phyloP scores from a whole-genome alignment of 495 filamentous ascomycete species.

The Xylaria palmicola region DNA sequence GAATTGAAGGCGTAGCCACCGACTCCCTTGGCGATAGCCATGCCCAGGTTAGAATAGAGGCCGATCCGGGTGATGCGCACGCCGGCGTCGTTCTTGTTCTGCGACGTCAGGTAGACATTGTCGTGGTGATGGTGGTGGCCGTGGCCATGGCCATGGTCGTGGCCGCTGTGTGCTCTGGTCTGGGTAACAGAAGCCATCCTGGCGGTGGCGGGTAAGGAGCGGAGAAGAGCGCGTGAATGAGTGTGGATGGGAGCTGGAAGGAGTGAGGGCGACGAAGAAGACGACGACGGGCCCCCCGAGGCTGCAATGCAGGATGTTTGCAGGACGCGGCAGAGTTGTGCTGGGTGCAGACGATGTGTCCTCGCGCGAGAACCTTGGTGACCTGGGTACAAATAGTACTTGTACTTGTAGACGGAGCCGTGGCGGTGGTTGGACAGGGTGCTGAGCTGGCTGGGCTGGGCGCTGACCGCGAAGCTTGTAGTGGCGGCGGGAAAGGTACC shows the following conservation, averaged over 20 bases:
- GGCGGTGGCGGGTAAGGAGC: conserved; percentile 21
- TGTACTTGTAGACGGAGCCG: no score
- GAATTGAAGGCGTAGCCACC: conserved; percentile 94
- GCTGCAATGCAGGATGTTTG: conserved; percentile 27
- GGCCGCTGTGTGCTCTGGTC: conserved; percentile 44
- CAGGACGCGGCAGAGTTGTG: conserved; percentile 28
- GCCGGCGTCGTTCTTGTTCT: conserved; percentile 87
- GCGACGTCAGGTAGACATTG: conserved; percentile 84
- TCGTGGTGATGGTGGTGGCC: conserved; percentile 78
- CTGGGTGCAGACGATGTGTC: conserved; percentile 34
- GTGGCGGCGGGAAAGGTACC: neutral
- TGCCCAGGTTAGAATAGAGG: conserved; percentile 84
- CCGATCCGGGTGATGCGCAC: conserved; percentile 94
- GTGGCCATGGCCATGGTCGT: conserved; percentile 10
- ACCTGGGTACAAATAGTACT: neutral
- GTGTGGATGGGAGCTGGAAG: conserved; percentile 14
- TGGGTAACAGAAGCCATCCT: conserved; percentile 31
- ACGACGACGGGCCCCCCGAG: neutral
- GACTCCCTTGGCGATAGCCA: conserved; percentile 89
- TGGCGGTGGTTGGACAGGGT: no score
- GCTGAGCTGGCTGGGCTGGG: conserved; percentile 18
- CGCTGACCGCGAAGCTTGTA: conserved; percentile 10
- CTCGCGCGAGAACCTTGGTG: conserved; percentile 18
- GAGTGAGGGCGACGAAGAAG: conserved; percentile 1
- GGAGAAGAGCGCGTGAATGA: conserved; percentile 8